Conservation (phyloP, 352 stramenopile genomes). For the Globisporangium iwayamae region DNA sequence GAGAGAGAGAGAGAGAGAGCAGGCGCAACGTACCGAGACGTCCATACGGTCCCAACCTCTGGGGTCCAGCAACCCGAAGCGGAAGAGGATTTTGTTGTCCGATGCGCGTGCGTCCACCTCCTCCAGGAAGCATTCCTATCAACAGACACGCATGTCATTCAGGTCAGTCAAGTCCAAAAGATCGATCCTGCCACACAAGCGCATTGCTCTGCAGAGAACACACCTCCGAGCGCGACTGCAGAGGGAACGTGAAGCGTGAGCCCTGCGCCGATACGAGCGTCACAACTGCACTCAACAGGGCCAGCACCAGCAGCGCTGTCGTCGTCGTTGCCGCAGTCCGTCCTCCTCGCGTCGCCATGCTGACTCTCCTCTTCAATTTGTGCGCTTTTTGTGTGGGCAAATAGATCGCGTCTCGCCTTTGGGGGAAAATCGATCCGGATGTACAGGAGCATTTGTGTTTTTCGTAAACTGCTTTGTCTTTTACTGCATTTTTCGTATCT, state of each 20-base stretch:
- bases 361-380: conserved; percentile 1
- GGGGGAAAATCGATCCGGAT: not conserved
- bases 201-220: not conserved
- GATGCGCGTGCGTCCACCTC: conserved; percentile 48
- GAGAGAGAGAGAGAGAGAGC: not conserved
- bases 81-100: conserved; percentile 61
- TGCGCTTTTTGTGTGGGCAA: not conserved
- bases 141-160: not conserved
- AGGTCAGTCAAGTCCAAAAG: not conserved
- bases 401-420: conserved; percentile 8
- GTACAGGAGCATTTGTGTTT: too few species aligned
- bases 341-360: conserved; percentile 9
- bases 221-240: conserved; percentile 39
- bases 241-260: conserved; percentile 49
- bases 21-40: conserved; percentile 28
- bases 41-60: conserved; percentile 52
- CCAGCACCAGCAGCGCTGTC: conserved; percentile 13
- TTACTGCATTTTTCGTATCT: too few species aligned
- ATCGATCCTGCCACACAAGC: not conserved
- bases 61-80: conserved; percentile 54
- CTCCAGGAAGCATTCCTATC: conserved; percentile 58
- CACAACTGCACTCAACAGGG: conserved; percentile 18
- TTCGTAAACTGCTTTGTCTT: too few species aligned
- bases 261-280: conserved; percentile 18
- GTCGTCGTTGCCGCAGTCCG: conserved; percentile 9